Conservation (phyloP, 805 yeast species). For the Candida odintsovae region DNA sequence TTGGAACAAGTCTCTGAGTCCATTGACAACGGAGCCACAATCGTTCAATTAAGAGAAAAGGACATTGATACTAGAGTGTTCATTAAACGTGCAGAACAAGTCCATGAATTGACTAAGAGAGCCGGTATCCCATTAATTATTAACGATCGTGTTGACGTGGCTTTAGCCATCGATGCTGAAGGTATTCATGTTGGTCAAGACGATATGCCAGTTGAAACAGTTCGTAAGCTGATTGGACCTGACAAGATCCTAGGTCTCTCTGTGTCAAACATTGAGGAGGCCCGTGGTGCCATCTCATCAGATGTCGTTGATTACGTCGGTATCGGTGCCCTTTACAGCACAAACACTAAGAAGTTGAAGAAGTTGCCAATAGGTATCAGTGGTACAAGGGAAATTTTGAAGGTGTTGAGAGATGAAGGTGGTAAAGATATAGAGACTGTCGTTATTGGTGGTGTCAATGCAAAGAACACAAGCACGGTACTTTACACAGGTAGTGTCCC, state of each 20-base stretch:
- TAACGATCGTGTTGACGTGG: constrained; percentile 85
- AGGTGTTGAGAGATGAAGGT: constrained; percentile 33
- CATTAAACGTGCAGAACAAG: constrained; percentile 49
- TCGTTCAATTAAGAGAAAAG: constrained; percentile 84
- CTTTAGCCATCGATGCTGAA: constrained; percentile 83
- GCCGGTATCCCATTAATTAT: constrained; percentile 72
- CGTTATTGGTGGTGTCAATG: constrained; percentile 76
- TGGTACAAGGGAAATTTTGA: constrained; percentile 53
- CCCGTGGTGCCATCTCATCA: constrained; percentile 40
- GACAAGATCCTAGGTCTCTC: constrained; percentile 77
- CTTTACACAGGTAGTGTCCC: constrained; percentile 42
- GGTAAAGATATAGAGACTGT: constrained; percentile 49
- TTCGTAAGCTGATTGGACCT: constrained; percentile 61
- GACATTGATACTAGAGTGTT: constrained; percentile 61
- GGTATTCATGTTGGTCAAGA: constrained; percentile 93
- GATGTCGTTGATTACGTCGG: constrained; percentile 71
- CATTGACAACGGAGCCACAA: constrained; percentile 65
- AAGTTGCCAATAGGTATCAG: constrained; percentile 61
- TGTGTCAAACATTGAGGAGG: constrained; percentile 55
- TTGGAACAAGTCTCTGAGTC: constrained; percentile 59
- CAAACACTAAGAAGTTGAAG: constrained; percentile 59
- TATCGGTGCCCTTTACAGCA: constrained; percentile 71
- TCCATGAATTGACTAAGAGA: constrained; percentile 55
- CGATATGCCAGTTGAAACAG: constrained; percentile 58
- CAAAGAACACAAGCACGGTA: constrained; percentile 53